Conservation (phyloP, 2,329 filamentous ascomycete genomes). For the Rugonectria rugulosa region DNA sequence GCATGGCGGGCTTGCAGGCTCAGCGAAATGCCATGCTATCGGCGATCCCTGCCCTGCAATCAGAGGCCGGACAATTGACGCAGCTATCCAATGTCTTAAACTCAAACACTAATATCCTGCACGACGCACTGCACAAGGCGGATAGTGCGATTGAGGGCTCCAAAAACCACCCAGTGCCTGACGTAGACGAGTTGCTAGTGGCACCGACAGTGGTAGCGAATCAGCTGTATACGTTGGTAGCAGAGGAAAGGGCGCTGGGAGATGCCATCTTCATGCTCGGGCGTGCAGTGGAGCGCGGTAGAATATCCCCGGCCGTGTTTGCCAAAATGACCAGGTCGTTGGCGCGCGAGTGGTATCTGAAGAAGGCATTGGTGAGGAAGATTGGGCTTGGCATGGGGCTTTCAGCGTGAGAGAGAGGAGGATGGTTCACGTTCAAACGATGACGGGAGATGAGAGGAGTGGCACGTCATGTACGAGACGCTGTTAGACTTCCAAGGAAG, state of each 20-base stretch:
- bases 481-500: conserved; percentile 14
- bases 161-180: conserved; percentile 72
- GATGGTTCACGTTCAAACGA: not conserved
- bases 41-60: conserved; percentile 73
- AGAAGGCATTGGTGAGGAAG: conserved; percentile 82
- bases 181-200: conserved; percentile 91
- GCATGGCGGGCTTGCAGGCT: conserved; percentile 76
- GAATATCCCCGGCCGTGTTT: conserved; percentile 76
- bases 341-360: conserved; percentile 82
- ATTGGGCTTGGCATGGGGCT: conserved; percentile 80
- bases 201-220: conserved; percentile 92
- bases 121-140: conserved; percentile 78
- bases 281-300: conserved; percentile 75
- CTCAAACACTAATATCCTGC: conserved; percentile 80
- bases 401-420: conserved; percentile 34
- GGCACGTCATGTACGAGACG: conserved; percentile 8
- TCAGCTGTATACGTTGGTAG: conserved; percentile 87
- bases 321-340: conserved; percentile 78
- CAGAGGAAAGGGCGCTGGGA: conserved; percentile 85
- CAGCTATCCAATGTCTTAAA: conserved; percentile 75
- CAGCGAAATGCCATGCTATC: conserved; percentile 80
- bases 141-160: conserved; percentile 79
- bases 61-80: conserved; percentile 75
- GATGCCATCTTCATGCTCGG: conserved; percentile 88
- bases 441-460: not conserved